Base-by-base conservation (phyloP, 208 protist species). In the Wallacemonas rigidus region DNA sequence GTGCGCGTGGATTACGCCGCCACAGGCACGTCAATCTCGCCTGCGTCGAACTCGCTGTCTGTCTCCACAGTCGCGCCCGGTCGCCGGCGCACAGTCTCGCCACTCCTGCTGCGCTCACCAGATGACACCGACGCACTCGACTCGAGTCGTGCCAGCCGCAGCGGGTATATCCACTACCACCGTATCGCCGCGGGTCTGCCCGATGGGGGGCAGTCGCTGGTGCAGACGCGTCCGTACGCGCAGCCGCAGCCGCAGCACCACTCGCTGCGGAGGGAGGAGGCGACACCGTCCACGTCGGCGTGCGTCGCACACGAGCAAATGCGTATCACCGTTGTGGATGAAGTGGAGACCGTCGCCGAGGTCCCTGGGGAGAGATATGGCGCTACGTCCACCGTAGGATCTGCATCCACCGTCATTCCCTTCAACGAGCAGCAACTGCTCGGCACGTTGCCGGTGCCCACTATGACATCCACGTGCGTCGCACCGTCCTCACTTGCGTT, bases 331-430 rank as follows among this genome's bases (percentile, higher is more conserved):
- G 50, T 69, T 3, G 47, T 57, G 64, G 64, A 69, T 4, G 64
- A 69, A 3, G n/a, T 51, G 43, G 65, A 38, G 48, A 50, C 17
- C 8, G 40, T 8, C 40, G 54, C 35, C 3, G 43, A 63, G 26
- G 11, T 4, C 12, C 40, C 12, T 7, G 36, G 3, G 6, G 26
- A 26, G 53, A n/a, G 45, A 48, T 1, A 11, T 51, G 14, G 55
- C 38, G 72, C 38, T 1, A 39, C 56, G 1, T 35, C 43, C 1
- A 6, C 64, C 35, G 12, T 40, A 12, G 79, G 51, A 5, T 17
- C 60, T 35, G 69, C 79, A 1, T 61, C 63, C 63, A 84, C 79
- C 3, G 57, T 79, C 5, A 64, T 84, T 2, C 79, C 79, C 9
- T 61, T 84, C 4, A 56, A 76, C 53, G 61, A 77, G 38, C 43